These are phyloP conservation scores for Dactylonectria macrodidyma DNA, from an alignment of 2,329 filamentous ascomycete genomes.

Conservation along the genomic window DNA sequence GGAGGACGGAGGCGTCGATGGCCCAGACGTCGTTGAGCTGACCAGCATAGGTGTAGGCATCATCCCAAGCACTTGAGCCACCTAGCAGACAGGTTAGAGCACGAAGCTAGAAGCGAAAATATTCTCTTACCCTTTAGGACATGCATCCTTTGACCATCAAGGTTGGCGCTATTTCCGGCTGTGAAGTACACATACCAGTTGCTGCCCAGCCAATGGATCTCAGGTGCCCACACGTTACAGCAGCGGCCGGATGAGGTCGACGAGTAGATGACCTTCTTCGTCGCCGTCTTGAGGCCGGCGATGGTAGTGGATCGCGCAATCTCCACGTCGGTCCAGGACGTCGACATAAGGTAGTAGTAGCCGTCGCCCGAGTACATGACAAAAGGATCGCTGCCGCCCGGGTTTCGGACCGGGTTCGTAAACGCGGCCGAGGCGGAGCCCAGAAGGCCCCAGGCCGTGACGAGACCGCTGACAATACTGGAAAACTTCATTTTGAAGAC, in stretches of 20 bases:
- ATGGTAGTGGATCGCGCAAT: slow-evolving; percentile 67
- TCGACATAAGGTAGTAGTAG: slow-evolving; percentile 70
- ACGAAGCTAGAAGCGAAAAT: neutral
- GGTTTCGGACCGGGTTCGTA: slow-evolving; percentile 65
- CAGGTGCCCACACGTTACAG: slow-evolving; percentile 71
- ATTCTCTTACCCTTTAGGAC: slow-evolving; percentile 61
- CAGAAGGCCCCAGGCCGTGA: slow-evolving; percentile 13
- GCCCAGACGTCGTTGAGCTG: slow-evolving; percentile 63
- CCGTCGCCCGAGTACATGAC: slow-evolving; percentile 63
- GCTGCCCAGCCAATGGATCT: slow-evolving; percentile 63
- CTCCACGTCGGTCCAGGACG: slow-evolving; percentile 67
- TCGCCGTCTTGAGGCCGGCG: slow-evolving; percentile 65
- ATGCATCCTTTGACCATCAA: slow-evolving; percentile 66
- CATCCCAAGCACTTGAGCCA: slow-evolving; percentile 65
- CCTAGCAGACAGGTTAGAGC: slow-evolving; percentile 50
- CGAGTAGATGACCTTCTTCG: slow-evolving; percentile 64
- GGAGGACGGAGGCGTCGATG: slow-evolving; percentile 67
- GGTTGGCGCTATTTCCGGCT: slow-evolving; percentile 59
- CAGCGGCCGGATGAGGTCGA: slow-evolving; percentile 62
- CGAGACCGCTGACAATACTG: slow-evolving; percentile 8
- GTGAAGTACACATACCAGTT: slow-evolving; percentile 70
- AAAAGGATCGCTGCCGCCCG: slow-evolving; percentile 66
- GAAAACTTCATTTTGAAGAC: slow-evolving; percentile 26
- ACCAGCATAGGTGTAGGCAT: slow-evolving; percentile 61
- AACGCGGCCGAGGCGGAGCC: slow-evolving; percentile 51